A percentile compares a stretch with the other conserved stretches of the same genome.
These are phyloP conservation scores for Planoprotostelium fungivorum DNA, from an alignment of 78 protist species.

Conservation along the genomic window DNA sequence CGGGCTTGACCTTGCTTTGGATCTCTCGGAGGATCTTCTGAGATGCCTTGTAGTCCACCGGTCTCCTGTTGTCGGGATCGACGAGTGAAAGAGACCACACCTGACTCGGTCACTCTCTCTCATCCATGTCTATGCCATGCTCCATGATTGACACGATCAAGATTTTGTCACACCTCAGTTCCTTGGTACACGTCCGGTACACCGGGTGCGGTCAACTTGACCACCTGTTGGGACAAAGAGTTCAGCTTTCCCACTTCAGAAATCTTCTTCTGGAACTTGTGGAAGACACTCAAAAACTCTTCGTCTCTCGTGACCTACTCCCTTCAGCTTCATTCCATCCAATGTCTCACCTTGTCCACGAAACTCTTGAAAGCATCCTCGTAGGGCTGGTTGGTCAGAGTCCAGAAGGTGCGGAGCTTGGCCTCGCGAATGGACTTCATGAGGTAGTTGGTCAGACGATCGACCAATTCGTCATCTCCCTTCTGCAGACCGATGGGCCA, in stretches of 20 bases:
- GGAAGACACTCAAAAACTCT: not conserved
- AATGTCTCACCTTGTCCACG: not conserved
- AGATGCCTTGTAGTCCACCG: not conserved
- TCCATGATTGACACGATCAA: not conserved
- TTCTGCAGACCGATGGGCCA: not conserved
- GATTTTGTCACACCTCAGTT: not conserved
- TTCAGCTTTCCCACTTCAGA: not conserved
- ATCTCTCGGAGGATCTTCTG: not conserved
- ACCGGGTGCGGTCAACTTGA: not conserved
- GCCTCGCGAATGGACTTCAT: not conserved
- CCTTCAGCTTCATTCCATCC: no score
- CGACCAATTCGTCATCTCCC: not conserved
- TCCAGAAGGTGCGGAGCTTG: not conserved
- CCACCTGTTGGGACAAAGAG: not conserved
- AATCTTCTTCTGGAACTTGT: not conserved
- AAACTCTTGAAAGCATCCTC: not conserved
- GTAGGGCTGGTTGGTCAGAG: not conserved
- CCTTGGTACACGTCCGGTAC: not conserved
- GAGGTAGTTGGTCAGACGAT: not conserved
- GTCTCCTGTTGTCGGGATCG: not conserved
- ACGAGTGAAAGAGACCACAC: not conserved
- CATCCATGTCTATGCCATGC: no score
- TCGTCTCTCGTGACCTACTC: no score
- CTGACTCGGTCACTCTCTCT: not conserved
- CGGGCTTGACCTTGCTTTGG: not conserved